Evolutionary conservation across 2,329 filamentous ascomycete species (phyloP).

Genomic region (Colletotrichum musae): DNA sequence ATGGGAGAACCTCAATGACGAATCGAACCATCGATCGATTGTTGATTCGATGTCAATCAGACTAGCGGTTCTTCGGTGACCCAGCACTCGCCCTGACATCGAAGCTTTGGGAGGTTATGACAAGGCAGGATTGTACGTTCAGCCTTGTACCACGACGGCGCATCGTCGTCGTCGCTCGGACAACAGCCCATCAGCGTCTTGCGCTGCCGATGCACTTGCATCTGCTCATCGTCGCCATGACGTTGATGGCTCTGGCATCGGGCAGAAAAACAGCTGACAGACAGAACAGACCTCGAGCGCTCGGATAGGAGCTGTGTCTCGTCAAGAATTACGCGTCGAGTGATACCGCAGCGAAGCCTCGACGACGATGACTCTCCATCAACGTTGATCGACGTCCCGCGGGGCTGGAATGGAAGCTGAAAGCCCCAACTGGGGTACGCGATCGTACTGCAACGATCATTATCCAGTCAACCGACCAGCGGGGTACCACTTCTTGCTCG

Average conservation of each 20-base stretch:
- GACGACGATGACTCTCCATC: slow-evolving; percentile 2
- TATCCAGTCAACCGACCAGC: neutral
- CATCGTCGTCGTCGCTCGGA: slow-evolving; percentile 15
- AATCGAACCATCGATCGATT: neutral
- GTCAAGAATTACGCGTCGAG: neutral
- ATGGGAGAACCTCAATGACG: neutral
- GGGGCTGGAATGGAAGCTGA: slow-evolving; percentile 9
- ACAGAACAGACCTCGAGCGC: slow-evolving; percentile 15
- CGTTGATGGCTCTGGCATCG: slow-evolving; percentile 19
- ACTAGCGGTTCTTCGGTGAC: slow-evolving; percentile 11
- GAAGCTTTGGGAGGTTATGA: neutral
- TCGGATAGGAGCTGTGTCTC: neutral
- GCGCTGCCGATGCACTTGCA: slow-evolving; percentile 14
- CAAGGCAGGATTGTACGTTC: neutral
- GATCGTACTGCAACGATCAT: neutral
- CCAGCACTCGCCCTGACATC: slow-evolving; percentile 11
- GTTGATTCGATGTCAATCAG: slow-evolving; percentile 15
- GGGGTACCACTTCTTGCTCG: neutral
- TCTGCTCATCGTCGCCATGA: slow-evolving; percentile 5
- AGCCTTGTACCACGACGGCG: slow-evolving; percentile 18
- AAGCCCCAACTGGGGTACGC: neutral
- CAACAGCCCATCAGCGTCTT: slow-evolving; percentile 2
- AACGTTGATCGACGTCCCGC: neutral
- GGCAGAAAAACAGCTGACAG: slow-evolving; percentile 26
- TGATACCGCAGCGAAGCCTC: neutral